Evolutionary conservation across 768 basidiomycete genomes (phyloP).

Genomic region (Suillus discolor): DNA sequence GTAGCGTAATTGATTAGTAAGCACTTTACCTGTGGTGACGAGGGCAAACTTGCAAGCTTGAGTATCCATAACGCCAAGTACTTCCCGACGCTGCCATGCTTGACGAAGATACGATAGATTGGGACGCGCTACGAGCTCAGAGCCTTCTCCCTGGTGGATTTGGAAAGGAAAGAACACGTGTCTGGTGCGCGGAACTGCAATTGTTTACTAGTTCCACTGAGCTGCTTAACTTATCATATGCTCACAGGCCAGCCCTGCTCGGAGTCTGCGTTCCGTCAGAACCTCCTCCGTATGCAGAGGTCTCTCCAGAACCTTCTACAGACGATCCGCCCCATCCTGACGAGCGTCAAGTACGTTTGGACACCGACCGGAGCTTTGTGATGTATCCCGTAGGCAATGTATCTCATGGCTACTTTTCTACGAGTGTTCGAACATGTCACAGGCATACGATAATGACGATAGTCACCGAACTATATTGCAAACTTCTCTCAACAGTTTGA

Average conservation of each 20-base stretch:
- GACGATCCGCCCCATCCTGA: conserved; percentile 55
- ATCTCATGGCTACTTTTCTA: conserved; percentile 11
- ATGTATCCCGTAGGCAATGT: conserved; percentile 83
- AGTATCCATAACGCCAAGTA: background rate
- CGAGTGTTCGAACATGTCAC: conserved; percentile 17
- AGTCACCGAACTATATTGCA: conserved; percentile 48
- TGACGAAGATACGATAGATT: conserved; percentile 23
- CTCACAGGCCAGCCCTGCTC: conserved; percentile 29
- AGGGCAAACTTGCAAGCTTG: background rate
- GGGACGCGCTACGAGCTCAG: conserved; percentile 45
- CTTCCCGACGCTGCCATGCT: background rate
- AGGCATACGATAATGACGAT: conserved; percentile 13
- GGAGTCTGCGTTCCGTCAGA: conserved; percentile 43
- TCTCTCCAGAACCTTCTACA: conserved; percentile 18
- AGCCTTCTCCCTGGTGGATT: conserved; percentile 69
- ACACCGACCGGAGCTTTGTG: conserved; percentile 93
- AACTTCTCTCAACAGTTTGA: conserved; percentile 64
- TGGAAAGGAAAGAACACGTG: conserved; percentile 49
- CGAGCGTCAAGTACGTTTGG: conserved; percentile 85
- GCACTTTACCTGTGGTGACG: background rate
- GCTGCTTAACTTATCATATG: conserved; percentile 24
- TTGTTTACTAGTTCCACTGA: conserved; percentile 12
- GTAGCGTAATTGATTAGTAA: background rate
- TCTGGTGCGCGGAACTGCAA: conserved; percentile 56
- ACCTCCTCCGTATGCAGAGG: conserved; percentile 30